Evolutionary conservation across 306 rosid genomes (phyloP), one percentile per base, ranked within the genome.

Genomic region (Delonix regia): DNA sequence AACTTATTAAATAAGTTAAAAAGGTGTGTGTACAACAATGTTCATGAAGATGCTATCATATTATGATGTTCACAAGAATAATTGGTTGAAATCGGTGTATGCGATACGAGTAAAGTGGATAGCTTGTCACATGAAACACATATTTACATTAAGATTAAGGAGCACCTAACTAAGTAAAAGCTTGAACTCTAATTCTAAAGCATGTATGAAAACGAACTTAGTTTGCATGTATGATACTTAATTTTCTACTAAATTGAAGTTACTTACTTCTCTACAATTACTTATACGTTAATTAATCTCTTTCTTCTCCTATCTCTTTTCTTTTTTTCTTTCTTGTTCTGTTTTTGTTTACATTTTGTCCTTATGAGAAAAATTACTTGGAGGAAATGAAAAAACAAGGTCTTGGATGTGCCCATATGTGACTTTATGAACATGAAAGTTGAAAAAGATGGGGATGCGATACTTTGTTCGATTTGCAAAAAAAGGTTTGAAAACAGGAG

Each of bases 191-290:
- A n/a, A n/a, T n/a, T n/a, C n/a, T n/a, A n/a, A n/a, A n/a, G n/a
- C n/a, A n/a, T n/a, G n/a, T n/a, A n/a, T n/a, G n/a, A n/a, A n/a
- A n/a, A n/a, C n/a, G n/a, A n/a, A 71, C 19, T 63, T 55, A 47
- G 56, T 72, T 67, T 69, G 65, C 82, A 51, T 81, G 85, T 81
- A 80, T 76, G 69, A 85, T 85, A 82, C 62, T 77, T 78, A 72
- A 79, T 78, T 69, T 62, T 82, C 63, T 65, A 44, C 80, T 41
- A 11, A 49, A 68, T 33, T 30, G 6, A 53, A 51, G 72, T 44
- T 24, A 44, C 51, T 16, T 25, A n/a, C 33, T 57, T 13, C 47
- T 14, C 41, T 11, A 51, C 4, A 72, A 56, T 56, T 0, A 7
- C 30, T 59, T 39, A 51, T 9, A 16, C 7, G 10, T 39, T 24